Base-by-base conservation (phyloP, 1,284 basidiomycete species). In the Rhizoctonia solani region DNA sequence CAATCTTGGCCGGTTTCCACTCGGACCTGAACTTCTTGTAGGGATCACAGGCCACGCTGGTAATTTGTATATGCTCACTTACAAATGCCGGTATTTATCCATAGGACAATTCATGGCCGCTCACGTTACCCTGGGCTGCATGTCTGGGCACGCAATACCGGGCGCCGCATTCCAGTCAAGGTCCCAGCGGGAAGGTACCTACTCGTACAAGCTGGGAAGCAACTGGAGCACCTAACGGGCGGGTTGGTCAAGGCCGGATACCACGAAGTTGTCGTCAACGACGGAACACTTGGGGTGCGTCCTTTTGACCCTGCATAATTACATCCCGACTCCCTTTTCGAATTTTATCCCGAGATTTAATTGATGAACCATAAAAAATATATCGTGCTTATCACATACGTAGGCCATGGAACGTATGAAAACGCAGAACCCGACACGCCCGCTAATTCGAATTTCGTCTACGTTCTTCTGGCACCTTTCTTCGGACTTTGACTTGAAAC, bases 391-490 rank as follows among this genome's bases (percentile, higher is more conserved):
- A n/a, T n/a, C n/a, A 58, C 66, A 3, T 21, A 13, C n/a, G 4
- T 68, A 93, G 89, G 84, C 85, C 1, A 87, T 94, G 54, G 82
- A 86, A 68, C 79, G 80, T 56, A 82, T 88, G 44, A 87, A 83
- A 72, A 69, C 73, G 2, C 78, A 82, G 61, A 79, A 82, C 71
- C 87, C 91, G 0, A 82, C 85, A 59, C 85, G 93, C n/a, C 93
- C 93, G 13, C 80, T 89, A 41, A 92, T 95, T 72, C 87, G 94
- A 21, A 93, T 97, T 71, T 95, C 93, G 3, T 94, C 92, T 1
- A 96, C 93, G 0, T 95, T 95, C 80, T 96, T 96, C 81, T 95
- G 89, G 88, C 93, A 95, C 74, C 82, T 96, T 34, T 92, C 89
- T 0, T 92, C 91, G 2, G 93, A 95, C 75, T 88, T 84, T 71